phyloP scores from a whole-genome alignment of 1,284 basidiomycete genomes.

The Marasmius fiardii region DNA sequence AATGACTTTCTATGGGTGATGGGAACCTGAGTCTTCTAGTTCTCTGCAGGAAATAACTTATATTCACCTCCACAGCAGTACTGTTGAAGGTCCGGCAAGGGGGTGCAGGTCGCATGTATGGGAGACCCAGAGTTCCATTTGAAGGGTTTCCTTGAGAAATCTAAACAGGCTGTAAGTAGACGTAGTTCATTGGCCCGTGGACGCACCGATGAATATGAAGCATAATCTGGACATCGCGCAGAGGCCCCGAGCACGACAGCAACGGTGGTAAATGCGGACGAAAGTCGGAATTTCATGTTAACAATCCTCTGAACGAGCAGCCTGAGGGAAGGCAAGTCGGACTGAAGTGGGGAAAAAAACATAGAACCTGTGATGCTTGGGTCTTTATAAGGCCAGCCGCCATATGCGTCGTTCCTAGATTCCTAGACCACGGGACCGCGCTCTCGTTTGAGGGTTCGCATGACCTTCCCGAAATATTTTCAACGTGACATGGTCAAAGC shows the following conservation, averaged over 20 bases:
- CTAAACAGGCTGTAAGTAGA: constrained; percentile 24
- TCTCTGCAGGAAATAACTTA: not conserved
- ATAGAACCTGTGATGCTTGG: too few species aligned
- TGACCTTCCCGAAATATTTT: too few species aligned
- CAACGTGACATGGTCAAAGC: too few species aligned
- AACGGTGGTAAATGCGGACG: constrained; percentile 19
- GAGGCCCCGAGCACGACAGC: constrained; percentile 26
- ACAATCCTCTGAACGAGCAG: not conserved
- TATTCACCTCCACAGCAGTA: constrained; percentile 60
- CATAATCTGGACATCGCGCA: constrained; percentile 60
- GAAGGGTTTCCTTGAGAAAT: constrained; percentile 57
- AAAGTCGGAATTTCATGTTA: constrained; percentile 23
- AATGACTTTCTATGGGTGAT: constrained; percentile 52
- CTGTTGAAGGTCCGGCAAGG: constrained; percentile 73
- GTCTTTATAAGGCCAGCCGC: too few species aligned
- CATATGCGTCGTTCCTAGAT: too few species aligned
- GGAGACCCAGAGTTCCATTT: constrained; percentile 56
- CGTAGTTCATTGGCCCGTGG: not conserved
- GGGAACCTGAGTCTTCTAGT: not conserved
- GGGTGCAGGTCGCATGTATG: constrained; percentile 67
- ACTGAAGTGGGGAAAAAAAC: not conserved
- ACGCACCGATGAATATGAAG: constrained; percentile 55
- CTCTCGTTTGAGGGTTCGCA: too few species aligned
- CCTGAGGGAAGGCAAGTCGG: not conserved
- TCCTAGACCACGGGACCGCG: too few species aligned